Conservation (phyloP, 1,284 basidiomycete species). For the Tilletia setariae region DNA sequence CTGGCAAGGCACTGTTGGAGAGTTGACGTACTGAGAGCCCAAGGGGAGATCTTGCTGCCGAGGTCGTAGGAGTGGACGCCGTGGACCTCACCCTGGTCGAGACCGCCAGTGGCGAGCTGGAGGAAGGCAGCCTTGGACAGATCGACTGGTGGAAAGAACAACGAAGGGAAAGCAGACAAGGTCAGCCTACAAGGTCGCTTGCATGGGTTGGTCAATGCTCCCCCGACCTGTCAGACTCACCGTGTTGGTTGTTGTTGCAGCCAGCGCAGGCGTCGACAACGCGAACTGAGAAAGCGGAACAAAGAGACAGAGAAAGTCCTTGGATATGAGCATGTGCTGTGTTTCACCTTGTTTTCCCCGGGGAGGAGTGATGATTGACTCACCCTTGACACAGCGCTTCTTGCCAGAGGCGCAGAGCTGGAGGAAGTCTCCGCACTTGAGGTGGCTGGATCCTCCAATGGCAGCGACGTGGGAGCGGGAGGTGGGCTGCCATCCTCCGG, state of each 20-base stretch:
- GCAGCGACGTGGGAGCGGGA: slow-evolving; percentile 44
- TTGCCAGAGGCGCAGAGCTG: slow-evolving; percentile 10
- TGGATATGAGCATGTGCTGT: slow-evolving; percentile 29
- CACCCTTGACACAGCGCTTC: slow-evolving; percentile 19
- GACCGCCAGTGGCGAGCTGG: slow-evolving; percentile 35
- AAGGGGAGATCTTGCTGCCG: slow-evolving; percentile 33
- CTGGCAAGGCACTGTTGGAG: too few species aligned
- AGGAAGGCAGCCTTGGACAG: slow-evolving; percentile 49
- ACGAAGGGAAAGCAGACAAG: not conserved
- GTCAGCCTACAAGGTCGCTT: too few species aligned
- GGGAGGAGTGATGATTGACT: too few species aligned
- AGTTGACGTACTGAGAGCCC: slow-evolving; percentile 28
- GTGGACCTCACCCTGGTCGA: slow-evolving; percentile 41
- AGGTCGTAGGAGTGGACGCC: slow-evolving; percentile 39
- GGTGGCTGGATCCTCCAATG: slow-evolving; percentile 35
- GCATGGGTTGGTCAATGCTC: too few species aligned
- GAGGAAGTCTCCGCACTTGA: slow-evolving; percentile 49
- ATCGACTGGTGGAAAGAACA: slow-evolving; percentile 27
- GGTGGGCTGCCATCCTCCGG: slow-evolving; percentile 43
- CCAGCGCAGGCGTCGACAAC: slow-evolving; percentile 51
- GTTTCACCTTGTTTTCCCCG: slow-evolving; percentile 44
- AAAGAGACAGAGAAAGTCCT: slow-evolving; percentile 2
- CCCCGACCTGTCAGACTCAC: not conserved
- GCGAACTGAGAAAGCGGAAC: slow-evolving; percentile 25
- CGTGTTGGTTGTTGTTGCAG: slow-evolving; percentile 32